A percentile compares a stretch with the other conserved stretches of the same genome.
These are phyloP conservation scores for Quercus cerris DNA, from an alignment of 306 rosid species.

Conservation along the genomic window DNA sequence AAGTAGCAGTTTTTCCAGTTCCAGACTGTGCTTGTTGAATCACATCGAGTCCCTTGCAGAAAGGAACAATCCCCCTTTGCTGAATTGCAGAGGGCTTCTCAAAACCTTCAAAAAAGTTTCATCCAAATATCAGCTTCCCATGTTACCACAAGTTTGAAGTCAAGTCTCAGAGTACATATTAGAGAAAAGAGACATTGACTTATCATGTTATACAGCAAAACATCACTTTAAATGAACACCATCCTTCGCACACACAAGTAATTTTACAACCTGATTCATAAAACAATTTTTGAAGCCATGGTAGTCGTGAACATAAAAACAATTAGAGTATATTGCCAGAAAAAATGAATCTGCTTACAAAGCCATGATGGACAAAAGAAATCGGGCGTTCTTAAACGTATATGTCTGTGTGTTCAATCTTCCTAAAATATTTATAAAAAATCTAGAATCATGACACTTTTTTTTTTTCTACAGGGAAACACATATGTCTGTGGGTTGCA, in stretches of 20 bases:
- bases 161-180: neutral
- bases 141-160: neutral
- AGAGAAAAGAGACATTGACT: neutral
- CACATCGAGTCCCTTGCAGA: constrained; percentile 73
- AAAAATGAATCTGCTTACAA: neutral
- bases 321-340: neutral
- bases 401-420: neutral
- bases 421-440: neutral
- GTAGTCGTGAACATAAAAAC: neutral
- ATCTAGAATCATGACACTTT: neutral
- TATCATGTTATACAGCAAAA: neutral
- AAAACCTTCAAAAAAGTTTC: constrained; percentile 42
- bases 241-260: neutral
- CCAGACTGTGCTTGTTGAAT: constrained; percentile 81
- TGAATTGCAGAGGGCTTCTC: constrained; percentile 87
- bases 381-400: neutral
- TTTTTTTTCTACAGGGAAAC: neutral
- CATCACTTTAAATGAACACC: neutral
- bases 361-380: neutral
- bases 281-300: neutral
- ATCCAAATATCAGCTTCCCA: constrained; percentile 8
- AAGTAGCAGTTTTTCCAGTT: constrained; percentile 75
- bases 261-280: neutral
- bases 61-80: constrained; percentile 80
- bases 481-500: neutral